Evolutionary conservation across 208 protist species (phyloP), one percentile per base, ranked within the genome.

Genomic region (Leishmania aethiopica): DNA sequence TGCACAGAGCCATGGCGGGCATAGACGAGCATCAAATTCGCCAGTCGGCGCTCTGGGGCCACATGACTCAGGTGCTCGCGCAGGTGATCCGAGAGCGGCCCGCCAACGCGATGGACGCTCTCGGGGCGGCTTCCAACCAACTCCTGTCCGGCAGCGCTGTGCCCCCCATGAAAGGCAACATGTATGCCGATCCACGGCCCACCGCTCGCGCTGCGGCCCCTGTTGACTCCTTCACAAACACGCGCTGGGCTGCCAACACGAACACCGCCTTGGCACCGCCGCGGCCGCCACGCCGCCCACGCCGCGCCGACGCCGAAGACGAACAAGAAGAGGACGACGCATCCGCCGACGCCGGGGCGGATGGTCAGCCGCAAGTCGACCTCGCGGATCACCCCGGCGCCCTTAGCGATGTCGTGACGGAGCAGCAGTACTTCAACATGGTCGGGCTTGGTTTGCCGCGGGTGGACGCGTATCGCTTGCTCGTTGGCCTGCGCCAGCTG

Each of bases 401-500:
- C 40, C 77, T 99, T 47, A 88, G 84, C 75, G 95, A 99, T 78
- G 88, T 98, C 8, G 86, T 97, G 67, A 84, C 90, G 25, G 94
- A 98, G 86, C 91, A 97, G 90, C 81, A 79, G 57, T 55, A 91
- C 64, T 98, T 98, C 79, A 96, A 98, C 82, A 64, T 69, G 45
- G 90, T 94, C 32, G 97, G 96, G 32, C 87, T 93, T 8, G 97
- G 96, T 2, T 86, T 99, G 35, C 83, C 83, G 4, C 59, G 86
- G 51, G 90, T 92, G 81, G 97, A 98, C 79, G 86, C 90, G 37
- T 97, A 95, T 78, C 93, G 95, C 45, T 75, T 99, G 22, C 81
- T 95, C 40, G 90, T 98, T 11, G 92, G 94, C 13, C 93, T 99
- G 86, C 97, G 95, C 81, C 81, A 91, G 73, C 91, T 99, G 45